These are phyloP conservation scores for Colletotrichum aenigma DNA, from an alignment of 2,329 filamentous ascomycete genomes.

Conservation along the genomic window DNA sequence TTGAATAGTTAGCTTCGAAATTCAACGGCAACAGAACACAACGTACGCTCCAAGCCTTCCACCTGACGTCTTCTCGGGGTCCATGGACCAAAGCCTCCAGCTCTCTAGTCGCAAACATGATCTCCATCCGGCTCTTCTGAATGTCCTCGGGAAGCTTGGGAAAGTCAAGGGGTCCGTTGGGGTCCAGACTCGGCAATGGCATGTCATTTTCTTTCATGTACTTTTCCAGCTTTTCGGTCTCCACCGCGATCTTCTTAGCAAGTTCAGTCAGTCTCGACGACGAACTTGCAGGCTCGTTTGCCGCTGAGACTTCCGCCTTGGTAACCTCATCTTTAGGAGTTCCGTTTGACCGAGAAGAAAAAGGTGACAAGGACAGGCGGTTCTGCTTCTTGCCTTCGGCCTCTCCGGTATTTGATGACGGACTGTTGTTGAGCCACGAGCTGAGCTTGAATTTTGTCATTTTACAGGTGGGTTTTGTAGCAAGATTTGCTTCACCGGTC, in stretches of 20 bases:
- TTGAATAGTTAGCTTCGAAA: slow-evolving; percentile 7
- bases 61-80: slow-evolving; percentile 55
- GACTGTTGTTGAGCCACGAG: slow-evolving; percentile 35
- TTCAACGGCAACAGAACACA: background rate
- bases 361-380: slow-evolving; percentile 34
- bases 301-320: background rate
- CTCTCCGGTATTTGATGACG: slow-evolving; percentile 22
- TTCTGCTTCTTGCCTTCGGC: slow-evolving; percentile 36
- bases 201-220: slow-evolving; percentile 48
- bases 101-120: slow-evolving; percentile 54
- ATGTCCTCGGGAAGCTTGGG: slow-evolving; percentile 51
- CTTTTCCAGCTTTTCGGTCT: slow-evolving; percentile 53
- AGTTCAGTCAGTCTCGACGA: slow-evolving; percentile 45
- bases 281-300: background rate
- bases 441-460: slow-evolving; percentile 38
- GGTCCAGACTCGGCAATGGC: slow-evolving; percentile 48
- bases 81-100: slow-evolving; percentile 52
- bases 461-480: background rate
- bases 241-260: slow-evolving; percentile 50
- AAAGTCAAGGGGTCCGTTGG: slow-evolving; percentile 48
- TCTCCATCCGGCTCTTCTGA: slow-evolving; percentile 47
- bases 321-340: background rate
- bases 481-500: background rate
- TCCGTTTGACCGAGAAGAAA: slow-evolving; percentile 20
- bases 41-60: slow-evolving; percentile 56